A percentile compares a stretch with the other conserved stretches of the same genome.
These are phyloP conservation scores for Boletus coffeatus DNA, from an alignment of 1,284 basidiomycete species.

Conservation along the genomic window DNA sequence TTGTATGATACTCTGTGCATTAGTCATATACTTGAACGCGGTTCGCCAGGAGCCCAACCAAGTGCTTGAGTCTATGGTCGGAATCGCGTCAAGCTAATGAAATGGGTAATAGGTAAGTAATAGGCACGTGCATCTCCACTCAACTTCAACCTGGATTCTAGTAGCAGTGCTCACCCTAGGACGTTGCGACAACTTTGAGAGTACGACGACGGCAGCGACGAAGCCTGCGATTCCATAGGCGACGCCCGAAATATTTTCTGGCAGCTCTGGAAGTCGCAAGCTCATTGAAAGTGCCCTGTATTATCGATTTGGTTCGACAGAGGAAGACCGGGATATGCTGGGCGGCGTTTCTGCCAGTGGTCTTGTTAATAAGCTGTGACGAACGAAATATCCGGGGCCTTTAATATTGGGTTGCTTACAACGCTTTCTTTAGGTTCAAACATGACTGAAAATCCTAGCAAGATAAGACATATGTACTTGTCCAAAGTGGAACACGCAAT, in stretches of 20 bases:
- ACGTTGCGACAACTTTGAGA: background rate
- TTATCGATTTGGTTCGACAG: background rate
- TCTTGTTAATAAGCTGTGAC: background rate
- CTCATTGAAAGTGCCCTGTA: constrained; percentile 2
- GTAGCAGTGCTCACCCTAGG: background rate
- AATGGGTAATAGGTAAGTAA: background rate
- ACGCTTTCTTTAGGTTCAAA: too few relatives aligned
- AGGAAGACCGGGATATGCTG: background rate
- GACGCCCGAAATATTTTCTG: background rate
- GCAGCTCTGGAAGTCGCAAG: background rate
- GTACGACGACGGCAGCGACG: background rate
- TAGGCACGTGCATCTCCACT: background rate
- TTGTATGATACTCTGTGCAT: background rate
- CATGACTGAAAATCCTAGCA: too few relatives aligned
- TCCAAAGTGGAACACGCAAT: too few relatives aligned
- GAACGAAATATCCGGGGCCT: background rate
- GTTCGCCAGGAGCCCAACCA: background rate
- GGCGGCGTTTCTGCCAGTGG: background rate
- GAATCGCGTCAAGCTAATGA: background rate
- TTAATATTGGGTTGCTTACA: too few relatives aligned
- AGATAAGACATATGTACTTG: background rate
- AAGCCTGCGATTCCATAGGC: background rate
- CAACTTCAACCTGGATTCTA: too few relatives aligned
- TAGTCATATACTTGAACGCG: background rate
- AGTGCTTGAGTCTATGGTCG: background rate